A percentile compares a stretch with the other conserved stretches of the same genome.
phyloP scores from a whole-genome alignment of 2,329 filamentous ascomycete genomes.

The Trichoderma sp. region DNA sequence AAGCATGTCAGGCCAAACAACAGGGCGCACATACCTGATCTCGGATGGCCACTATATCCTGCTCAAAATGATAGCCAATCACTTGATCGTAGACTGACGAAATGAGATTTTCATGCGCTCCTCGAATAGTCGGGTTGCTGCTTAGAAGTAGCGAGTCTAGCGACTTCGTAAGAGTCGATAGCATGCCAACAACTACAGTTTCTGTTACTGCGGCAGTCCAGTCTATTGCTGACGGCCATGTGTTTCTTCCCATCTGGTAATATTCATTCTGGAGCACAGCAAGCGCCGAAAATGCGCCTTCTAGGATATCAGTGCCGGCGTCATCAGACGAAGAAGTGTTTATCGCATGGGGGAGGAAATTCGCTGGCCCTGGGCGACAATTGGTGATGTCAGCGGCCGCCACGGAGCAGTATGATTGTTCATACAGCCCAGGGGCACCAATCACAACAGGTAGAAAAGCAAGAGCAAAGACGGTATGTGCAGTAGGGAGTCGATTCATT shows the following conservation, averaged over 20 bases:
- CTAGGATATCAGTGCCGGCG: constrained; percentile 38
- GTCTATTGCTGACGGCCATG: constrained; percentile 84
- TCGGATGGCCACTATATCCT: constrained; percentile 74
- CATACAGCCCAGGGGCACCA: background rate
- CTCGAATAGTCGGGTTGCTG: constrained; percentile 44
- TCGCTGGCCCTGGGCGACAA: background rate
- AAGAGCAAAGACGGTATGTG: background rate
- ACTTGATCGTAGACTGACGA: constrained; percentile 79
- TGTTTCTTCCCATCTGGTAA: constrained; percentile 75
- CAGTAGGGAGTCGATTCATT: background rate
- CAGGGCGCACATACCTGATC: constrained; percentile 46
- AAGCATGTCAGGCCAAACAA: background rate
- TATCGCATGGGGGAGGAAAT: background rate
- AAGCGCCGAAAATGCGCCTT: constrained; percentile 63
- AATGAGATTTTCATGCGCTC: constrained; percentile 73
- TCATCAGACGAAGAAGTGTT: background rate
- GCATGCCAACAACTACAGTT: constrained; percentile 73
- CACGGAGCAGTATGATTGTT: constrained; percentile 4
- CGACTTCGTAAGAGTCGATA: constrained; percentile 69
- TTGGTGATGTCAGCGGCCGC: background rate
- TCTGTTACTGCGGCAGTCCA: constrained; percentile 88
- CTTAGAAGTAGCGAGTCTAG: constrained; percentile 43
- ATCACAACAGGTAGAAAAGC: background rate
- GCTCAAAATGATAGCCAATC: constrained; percentile 80
- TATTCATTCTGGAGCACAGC: constrained; percentile 75